phyloP scores from a whole-genome alignment of 2,329 filamentous ascomycete genomes.

The Venturia carpophila region DNA sequence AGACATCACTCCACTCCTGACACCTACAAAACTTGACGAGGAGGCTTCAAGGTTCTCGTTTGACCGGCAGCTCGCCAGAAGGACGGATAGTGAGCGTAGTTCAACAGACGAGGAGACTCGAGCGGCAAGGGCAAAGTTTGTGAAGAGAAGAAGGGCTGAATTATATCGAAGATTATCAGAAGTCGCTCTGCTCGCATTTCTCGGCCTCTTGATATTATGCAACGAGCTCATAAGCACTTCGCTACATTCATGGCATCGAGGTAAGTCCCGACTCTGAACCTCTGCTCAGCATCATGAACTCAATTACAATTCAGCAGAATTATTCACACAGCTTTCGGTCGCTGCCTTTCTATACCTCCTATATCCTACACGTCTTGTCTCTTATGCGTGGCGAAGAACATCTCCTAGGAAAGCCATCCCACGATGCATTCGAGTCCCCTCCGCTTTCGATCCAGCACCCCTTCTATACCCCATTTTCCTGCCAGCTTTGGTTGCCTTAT shows the following conservation, averaged over 20 bases:
- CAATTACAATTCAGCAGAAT: conserved; percentile 27
- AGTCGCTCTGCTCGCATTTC: conserved; percentile 45
- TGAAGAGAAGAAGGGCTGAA: conserved; percentile 81
- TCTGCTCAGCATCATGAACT: not conserved
- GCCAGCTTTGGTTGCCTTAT: conserved; percentile 67
- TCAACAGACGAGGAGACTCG: conserved; percentile 31
- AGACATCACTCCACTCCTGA: conserved; percentile 34
- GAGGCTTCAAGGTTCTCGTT: conserved; percentile 32
- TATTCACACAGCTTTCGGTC: conserved; percentile 33
- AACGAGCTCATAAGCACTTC: conserved; percentile 28
- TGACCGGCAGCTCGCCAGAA: conserved; percentile 9
- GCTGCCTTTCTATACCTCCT: conserved; percentile 27
- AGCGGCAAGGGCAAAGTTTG: conserved; percentile 56
- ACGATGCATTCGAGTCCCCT: conserved; percentile 50
- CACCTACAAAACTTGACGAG: conserved; percentile 41
- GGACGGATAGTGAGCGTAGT: conserved; percentile 20
- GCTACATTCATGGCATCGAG: conserved; percentile 34
- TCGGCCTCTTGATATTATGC: conserved; percentile 40
- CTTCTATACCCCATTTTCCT: conserved; percentile 77
- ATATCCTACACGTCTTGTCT: conserved; percentile 34
- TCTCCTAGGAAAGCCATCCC: not conserved
- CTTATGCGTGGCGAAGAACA: conserved; percentile 17
- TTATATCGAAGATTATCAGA: conserved; percentile 61
- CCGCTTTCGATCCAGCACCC: conserved; percentile 82
- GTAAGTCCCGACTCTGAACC: conserved; percentile 23